Percentiles rank a stretch among this genome's conserved stretches.
Conservation (phyloP, 2,329 filamentous ascomycete genomes). For the Bipolaris victoriae region DNA sequence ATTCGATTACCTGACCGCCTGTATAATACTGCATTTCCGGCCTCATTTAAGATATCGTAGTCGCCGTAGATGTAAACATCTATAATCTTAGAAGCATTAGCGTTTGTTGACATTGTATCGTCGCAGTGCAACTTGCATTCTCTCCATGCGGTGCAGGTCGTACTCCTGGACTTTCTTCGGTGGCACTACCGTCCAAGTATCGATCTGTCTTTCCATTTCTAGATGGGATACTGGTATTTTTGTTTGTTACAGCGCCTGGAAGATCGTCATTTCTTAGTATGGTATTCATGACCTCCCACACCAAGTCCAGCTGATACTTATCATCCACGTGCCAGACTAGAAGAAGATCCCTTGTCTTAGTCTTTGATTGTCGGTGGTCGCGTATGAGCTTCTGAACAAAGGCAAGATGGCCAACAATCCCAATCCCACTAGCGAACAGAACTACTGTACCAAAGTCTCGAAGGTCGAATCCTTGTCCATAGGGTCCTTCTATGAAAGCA, state of each 20-base stretch:
- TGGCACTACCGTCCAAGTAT: conserved; percentile 5
- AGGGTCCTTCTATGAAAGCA: no score
- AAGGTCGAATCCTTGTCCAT: no score
- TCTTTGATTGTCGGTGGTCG: no score
- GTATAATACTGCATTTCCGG: conserved; percentile 7
- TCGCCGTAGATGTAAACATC: conserved; percentile 21
- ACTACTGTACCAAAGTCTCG: no score
- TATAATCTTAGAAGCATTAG: conserved; percentile 18
- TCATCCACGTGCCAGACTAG: no score
- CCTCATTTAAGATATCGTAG: conserved; percentile 12
- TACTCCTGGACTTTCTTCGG: conserved; percentile 8
- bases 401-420: no score
- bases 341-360: no score
- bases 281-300: conserved; percentile 15
- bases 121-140: conserved; percentile 13
- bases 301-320: no score
- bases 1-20: conserved; percentile 11
- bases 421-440: no score
- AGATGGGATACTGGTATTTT: no score
- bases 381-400: no score
- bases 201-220: conserved; percentile 9
- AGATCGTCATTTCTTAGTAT: conserved; percentile 11
- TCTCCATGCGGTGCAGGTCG: conserved; percentile 10
- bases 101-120: neutral
- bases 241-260: neutral